These are phyloP conservation scores for Phyllosticta paracitricarpa DNA, from an alignment of 2,329 filamentous ascomycete genomes.

Conservation along the genomic window DNA sequence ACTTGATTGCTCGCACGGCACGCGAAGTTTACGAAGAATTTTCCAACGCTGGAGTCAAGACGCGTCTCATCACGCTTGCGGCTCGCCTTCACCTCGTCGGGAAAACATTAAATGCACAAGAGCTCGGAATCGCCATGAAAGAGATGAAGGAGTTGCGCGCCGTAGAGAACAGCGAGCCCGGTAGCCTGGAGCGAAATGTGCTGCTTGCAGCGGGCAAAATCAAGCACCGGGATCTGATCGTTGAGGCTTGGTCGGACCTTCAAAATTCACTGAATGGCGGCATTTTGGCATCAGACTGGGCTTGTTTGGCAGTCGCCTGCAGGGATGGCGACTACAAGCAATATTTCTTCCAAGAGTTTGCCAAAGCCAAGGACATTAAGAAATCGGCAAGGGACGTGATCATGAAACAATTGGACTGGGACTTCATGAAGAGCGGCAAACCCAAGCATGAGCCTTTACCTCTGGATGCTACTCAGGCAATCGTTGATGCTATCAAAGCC, in stretches of 20 bases:
- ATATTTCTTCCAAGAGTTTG: constrained; percentile 21
- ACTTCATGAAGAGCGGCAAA: not conserved
- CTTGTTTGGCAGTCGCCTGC: constrained; percentile 23
- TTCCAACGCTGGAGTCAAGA: constrained; percentile 17
- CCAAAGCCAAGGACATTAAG: constrained; percentile 19
- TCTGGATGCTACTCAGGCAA: constrained; percentile 1
- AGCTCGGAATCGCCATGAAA: constrained; percentile 3
- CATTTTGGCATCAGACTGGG: constrained; percentile 20
- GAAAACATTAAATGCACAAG: constrained; percentile 7
- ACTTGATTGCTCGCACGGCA: constrained; percentile 2
- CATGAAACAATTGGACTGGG: not conserved
- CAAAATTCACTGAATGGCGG: constrained; percentile 6
- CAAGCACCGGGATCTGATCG: constrained; percentile 17
- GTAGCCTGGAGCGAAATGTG: constrained; percentile 7
- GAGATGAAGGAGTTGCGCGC: not conserved
- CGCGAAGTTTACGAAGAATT: constrained; percentile 1
- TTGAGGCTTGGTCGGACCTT: constrained; percentile 17
- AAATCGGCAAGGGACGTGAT: constrained; percentile 7
- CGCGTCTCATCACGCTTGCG: constrained; percentile 15
- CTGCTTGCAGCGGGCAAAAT: constrained; percentile 23
- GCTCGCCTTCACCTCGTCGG: constrained; percentile 24
- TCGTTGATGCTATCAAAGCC: constrained; percentile 16
- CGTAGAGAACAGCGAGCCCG: not conserved
- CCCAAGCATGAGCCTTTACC: constrained; percentile 6
- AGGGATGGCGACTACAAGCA: constrained; percentile 14